Base-by-base conservation (phyloP, 495 filamentous ascomycete species). In the Haplographium delicatum region DNA sequence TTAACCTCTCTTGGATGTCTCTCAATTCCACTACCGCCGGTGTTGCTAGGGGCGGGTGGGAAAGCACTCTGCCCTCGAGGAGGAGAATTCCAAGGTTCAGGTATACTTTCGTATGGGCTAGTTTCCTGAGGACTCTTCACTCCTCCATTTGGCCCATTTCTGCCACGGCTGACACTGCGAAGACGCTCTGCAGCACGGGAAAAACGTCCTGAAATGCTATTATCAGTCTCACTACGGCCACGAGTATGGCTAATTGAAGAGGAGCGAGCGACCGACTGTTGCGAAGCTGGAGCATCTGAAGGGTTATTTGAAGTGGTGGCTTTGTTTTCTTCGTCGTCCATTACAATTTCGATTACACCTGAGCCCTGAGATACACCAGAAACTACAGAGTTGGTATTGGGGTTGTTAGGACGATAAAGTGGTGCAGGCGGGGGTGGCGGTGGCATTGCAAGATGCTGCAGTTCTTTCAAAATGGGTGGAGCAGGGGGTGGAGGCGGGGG, bases 401-500 rank as follows among this genome's bases (percentile, higher is more conserved):
- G 18, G 62, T 63, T 43, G 59, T 63, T 53, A 57, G 4, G 74
- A 49, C 73, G 84, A 3, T 81, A 83, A 1, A 85, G 79, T 49
- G 76, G 85, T 1, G 83, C 83, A 2, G 85, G 83, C 9, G 83
- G 83, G 0, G 82, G 83, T 3, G 82, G 83, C 2, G 83, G 80
- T 4, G 80, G 80, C 13, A 60, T 71, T 23, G 82, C 81, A 7
- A 96, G 76, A 66, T 96, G 89, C 61, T 89, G 85, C n/a, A 95
- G 78, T 56, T 95, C 86, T 43, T 83, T 82, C 31, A 95, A 72
- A 25, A 95, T 76, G 9, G 82, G 81, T 9, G 85, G 82, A 57
- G 57, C 44, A 26, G 67, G 67, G 6, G 68, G 68, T 1, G 72
- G 73, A 0, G 72, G 73, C 1, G 75, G 73, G 4, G 74, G 74